Evolutionary conservation across 2,329 filamentous ascomycete species (phyloP).

Genomic region (Penicillium frequentans): DNA sequence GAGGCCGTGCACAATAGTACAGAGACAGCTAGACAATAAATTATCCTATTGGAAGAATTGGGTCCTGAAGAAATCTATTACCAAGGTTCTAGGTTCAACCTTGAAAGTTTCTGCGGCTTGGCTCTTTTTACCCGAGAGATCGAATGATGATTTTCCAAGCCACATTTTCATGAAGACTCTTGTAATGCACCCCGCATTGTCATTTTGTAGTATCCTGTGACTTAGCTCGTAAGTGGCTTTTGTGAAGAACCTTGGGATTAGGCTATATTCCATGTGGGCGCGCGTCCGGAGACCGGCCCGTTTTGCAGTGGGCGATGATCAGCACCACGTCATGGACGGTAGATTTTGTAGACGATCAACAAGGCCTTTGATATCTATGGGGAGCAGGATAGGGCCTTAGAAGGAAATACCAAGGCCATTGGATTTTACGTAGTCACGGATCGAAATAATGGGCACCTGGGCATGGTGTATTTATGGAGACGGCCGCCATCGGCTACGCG

Average conservation of each 20-base stretch:
- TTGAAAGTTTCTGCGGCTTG: background rate
- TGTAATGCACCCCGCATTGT: conserved; percentile 4
- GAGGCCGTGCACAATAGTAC: background rate
- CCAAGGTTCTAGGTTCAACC: background rate
- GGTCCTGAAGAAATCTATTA: background rate
- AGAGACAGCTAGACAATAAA: too few species aligned
- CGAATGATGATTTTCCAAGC: background rate
- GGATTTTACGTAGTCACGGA: too few species aligned
- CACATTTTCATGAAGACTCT: background rate
- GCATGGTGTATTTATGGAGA: too few species aligned
- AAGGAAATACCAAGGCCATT: too few species aligned
- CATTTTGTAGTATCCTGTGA: background rate
- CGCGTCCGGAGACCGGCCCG: conserved; percentile 9
- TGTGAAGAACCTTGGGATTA: background rate
- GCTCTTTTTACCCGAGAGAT: background rate
- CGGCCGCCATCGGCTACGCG: too few species aligned
- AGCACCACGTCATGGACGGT: background rate
- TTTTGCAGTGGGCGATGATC: conserved; percentile 16
- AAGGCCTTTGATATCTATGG: too few species aligned
- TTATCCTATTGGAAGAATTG: background rate
- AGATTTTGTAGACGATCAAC: too few species aligned
- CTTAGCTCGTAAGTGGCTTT: background rate
- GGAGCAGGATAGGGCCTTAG: too few species aligned
- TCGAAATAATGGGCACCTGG: too few species aligned
- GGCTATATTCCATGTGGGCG: background rate